Evolutionary conservation across 768 basidiomycete species (phyloP), one percentile per base, ranked within the genome.

Genomic region (Ramaria sp.): DNA sequence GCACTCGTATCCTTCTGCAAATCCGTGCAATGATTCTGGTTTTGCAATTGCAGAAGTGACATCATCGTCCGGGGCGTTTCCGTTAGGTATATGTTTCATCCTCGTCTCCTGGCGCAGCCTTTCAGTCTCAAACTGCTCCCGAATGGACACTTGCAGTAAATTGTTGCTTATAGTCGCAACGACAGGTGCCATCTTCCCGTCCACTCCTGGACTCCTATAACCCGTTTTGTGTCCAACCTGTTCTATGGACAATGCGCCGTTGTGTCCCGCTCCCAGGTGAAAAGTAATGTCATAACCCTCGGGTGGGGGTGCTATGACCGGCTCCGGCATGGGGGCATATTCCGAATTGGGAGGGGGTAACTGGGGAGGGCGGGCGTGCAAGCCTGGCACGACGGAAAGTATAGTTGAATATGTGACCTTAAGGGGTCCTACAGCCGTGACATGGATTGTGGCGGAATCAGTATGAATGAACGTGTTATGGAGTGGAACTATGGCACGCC

Each of bases 251-350:
- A 86, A 63, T 0, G 79, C 75, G 0, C 85, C 85, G 12, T 81
- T 74, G 15, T 80, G 79, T 5, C 82, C 84, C 19, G 83, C 80
- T 3, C 85, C 85, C 30, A 87, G 73, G 62, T 87, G 85, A 62
- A 86, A 78, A 53, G 86, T 77, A 62, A 87, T 79, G 64, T 86
- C 84, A 62, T 81, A 86, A 12, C 81, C 82, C 51, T 69, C 70
- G 19, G 68, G 65, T 22, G 61, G 64, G 3, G 74, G 73, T 11
- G 55, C 19, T 1, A 76, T 68, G 24, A 75, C 60, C 24, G 75
- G 66, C 39, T 54, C 43, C 7, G 22, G 37, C 24, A 57, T 38
- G 10, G 45, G 30, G 30, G 70, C 71, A 17, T 66, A 64, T 5
- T 68, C 68, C n/a, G 72, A 67, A 6, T 69, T 66, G 3, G 75